These are phyloP conservation scores for Vaccinium darrowii DNA, from an alignment of 148 eudicot species.

Conservation along the genomic window DNA sequence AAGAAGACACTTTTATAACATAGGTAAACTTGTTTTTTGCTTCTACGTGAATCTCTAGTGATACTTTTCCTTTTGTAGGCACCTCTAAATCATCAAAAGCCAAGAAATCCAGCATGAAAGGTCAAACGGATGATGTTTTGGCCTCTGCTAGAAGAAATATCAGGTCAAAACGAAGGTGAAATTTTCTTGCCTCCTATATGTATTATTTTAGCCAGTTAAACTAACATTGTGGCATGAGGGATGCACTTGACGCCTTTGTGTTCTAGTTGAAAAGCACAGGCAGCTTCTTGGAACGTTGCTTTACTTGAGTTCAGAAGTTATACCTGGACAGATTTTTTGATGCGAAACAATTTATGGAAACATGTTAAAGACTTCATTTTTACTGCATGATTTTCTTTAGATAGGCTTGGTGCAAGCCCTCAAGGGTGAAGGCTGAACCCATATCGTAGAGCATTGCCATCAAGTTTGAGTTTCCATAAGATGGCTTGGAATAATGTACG, in stretches of 20 bases:
- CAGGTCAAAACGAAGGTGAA: slow-evolving; percentile 56
- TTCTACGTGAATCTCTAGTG: not conserved
- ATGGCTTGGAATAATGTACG: not conserved
- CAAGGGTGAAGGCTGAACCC: not conserved
- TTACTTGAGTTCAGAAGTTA: not conserved
- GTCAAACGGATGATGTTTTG: slow-evolving; percentile 28
- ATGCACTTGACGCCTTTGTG: not conserved
- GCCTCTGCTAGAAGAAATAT: slow-evolving; percentile 42
- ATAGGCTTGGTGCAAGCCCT: not conserved
- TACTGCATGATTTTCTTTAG: not conserved
- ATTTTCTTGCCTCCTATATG: not conserved
- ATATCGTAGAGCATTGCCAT: not conserved
- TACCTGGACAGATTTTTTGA: not conserved
- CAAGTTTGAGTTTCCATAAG: not conserved
- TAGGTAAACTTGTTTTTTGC: not conserved
- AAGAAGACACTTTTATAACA: not conserved
- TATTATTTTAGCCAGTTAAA: not conserved
- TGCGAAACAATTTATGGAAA: not conserved
- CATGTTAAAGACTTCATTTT: not conserved
- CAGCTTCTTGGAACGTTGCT: not conserved
- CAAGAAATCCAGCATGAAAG: slow-evolving; percentile 43
- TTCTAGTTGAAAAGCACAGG: not conserved
- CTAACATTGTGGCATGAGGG: not conserved
- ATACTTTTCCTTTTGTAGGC: slow-evolving; percentile 37
- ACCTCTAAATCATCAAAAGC: slow-evolving; percentile 39